phyloP scores from a whole-genome alignment of 805 yeast species.

The Wickerhamomyces strasburgensis region DNA sequence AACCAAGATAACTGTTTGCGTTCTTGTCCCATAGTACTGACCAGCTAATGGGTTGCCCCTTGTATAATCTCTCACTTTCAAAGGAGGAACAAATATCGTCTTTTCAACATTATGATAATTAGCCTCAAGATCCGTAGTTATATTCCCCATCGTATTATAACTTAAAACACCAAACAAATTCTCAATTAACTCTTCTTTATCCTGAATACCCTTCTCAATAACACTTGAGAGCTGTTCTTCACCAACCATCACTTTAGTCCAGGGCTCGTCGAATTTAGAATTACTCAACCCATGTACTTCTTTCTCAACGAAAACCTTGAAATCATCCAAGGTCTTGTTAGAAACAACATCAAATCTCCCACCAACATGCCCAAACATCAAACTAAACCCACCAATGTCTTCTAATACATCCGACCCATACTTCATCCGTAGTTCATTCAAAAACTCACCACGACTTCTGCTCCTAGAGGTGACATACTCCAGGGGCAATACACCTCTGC shows the following conservation, averaged over 20 bases:
- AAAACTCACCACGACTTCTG: slow-evolving; percentile 19
- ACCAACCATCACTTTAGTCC: slow-evolving; percentile 70
- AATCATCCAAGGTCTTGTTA: slow-evolving; percentile 23
- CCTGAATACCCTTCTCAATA: slow-evolving; percentile 22
- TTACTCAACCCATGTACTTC: slow-evolving; percentile 60
- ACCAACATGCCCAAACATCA: slow-evolving; percentile 34
- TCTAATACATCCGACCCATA: slow-evolving; percentile 18
- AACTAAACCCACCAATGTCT: slow-evolving; percentile 28
- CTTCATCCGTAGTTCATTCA: slow-evolving; percentile 15
- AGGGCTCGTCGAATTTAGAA: slow-evolving; percentile 58
- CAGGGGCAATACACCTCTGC: slow-evolving; percentile 44
- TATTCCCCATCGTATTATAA: slow-evolving; percentile 32
- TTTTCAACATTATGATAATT: slow-evolving; percentile 42
- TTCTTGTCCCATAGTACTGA: slow-evolving; percentile 75
- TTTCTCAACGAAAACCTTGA: slow-evolving; percentile 26
- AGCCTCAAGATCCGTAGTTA: slow-evolving; percentile 26
- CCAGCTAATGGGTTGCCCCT: slow-evolving; percentile 39
- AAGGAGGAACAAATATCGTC: slow-evolving; percentile 71
- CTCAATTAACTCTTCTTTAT: slow-evolving; percentile 40
- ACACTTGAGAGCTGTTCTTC: slow-evolving; percentile 36
- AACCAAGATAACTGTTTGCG: slow-evolving; percentile 72
- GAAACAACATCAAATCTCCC: slow-evolving; percentile 27
- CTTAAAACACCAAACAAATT: slow-evolving; percentile 54
- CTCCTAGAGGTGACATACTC: slow-evolving; percentile 30
- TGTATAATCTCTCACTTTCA: slow-evolving; percentile 32